Conservation (phyloP, 2,329 filamentous ascomycete species). For the Pseudocercospora fuligena region DNA sequence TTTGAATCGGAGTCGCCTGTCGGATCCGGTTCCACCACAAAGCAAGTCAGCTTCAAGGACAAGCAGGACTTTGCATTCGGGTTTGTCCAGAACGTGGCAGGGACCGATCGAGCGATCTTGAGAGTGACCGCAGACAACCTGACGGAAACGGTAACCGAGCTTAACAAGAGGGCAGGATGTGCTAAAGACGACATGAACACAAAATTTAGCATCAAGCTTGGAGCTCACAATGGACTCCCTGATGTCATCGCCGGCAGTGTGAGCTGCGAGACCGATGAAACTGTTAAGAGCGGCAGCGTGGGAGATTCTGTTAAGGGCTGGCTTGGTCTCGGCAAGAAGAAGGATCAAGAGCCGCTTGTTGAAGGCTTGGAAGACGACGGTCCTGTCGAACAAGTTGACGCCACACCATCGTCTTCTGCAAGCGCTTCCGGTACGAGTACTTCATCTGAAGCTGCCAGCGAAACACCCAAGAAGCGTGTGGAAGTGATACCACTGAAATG, state of each 20-base stretch:
- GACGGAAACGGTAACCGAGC: slow-evolving; percentile 76
- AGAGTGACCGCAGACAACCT: slow-evolving; percentile 80
- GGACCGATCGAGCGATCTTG: slow-evolving; percentile 64
- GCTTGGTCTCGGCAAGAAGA: slow-evolving; percentile 91
- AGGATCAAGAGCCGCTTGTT: slow-evolving; percentile 74
- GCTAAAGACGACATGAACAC: slow-evolving; percentile 76
- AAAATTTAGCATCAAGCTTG: slow-evolving; percentile 76
- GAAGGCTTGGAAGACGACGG: slow-evolving; percentile 59
- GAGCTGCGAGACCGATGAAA: slow-evolving; percentile 79
- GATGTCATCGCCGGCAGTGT: slow-evolving; percentile 76
- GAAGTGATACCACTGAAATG: slow-evolving; percentile 59
- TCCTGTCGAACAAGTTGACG: slow-evolving; percentile 48
- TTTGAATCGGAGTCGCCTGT: slow-evolving; percentile 79
- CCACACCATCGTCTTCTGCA: slow-evolving; percentile 42
- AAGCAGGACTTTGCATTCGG: slow-evolving; percentile 78
- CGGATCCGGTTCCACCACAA: slow-evolving; percentile 64
- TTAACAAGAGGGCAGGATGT: slow-evolving; percentile 81
- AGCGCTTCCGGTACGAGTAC: slow-evolving; percentile 46
- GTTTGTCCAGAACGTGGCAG: slow-evolving; percentile 74
- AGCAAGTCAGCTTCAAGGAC: slow-evolving; percentile 84
- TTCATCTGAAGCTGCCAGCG: slow-evolving; percentile 52
- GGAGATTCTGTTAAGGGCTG: slow-evolving; percentile 95
- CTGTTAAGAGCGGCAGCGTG: slow-evolving; percentile 75
- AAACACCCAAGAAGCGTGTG: slow-evolving; percentile 54
- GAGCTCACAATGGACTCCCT: slow-evolving; percentile 75